phyloP scores from a whole-genome alignment of 257 asterid genomes.

The Phtheirospermum japonicum region DNA sequence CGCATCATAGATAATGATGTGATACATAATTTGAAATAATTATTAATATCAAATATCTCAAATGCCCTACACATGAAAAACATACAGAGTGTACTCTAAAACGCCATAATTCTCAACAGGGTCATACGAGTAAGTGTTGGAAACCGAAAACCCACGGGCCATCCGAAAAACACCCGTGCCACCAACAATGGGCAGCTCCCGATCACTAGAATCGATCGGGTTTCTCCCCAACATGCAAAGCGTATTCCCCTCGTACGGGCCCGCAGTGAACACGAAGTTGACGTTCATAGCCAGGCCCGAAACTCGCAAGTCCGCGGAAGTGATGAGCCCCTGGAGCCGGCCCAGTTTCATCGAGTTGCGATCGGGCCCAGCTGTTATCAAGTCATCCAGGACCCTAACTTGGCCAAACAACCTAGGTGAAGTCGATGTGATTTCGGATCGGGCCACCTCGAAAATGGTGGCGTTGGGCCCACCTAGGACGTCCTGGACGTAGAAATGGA shows the following conservation, averaged over 20 bases:
- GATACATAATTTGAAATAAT: no score
- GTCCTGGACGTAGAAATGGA: slow-evolving; percentile 33
- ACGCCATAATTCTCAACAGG: not conserved
- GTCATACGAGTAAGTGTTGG: not conserved
- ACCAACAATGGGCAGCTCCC: slow-evolving; percentile 34
- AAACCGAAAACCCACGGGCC: slow-evolving; percentile 20
- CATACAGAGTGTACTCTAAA: not conserved
- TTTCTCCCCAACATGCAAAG: slow-evolving; percentile 27
- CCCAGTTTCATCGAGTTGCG: slow-evolving; percentile 27
- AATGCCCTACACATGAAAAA: not conserved
- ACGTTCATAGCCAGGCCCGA: slow-evolving; percentile 28
- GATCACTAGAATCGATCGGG: slow-evolving; percentile 13
- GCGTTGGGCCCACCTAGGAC: slow-evolving; percentile 25
- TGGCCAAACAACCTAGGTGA: slow-evolving; percentile 26
- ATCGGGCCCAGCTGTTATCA: slow-evolving; percentile 25
- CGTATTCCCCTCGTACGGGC: slow-evolving; percentile 30
- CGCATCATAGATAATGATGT: no score
- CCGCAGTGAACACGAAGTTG: slow-evolving; percentile 26
- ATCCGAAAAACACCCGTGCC: slow-evolving; percentile 28
- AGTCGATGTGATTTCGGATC: slow-evolving; percentile 20
- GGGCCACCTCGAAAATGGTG: slow-evolving; percentile 38
- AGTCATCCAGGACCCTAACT: slow-evolving; percentile 31
- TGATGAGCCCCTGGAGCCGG: slow-evolving; percentile 31
- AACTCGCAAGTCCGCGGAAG: slow-evolving; percentile 22
- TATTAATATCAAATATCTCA: no score